Conservation (phyloP, 2,329 filamentous ascomycete genomes). For the Ascochyta fabae region DNA sequence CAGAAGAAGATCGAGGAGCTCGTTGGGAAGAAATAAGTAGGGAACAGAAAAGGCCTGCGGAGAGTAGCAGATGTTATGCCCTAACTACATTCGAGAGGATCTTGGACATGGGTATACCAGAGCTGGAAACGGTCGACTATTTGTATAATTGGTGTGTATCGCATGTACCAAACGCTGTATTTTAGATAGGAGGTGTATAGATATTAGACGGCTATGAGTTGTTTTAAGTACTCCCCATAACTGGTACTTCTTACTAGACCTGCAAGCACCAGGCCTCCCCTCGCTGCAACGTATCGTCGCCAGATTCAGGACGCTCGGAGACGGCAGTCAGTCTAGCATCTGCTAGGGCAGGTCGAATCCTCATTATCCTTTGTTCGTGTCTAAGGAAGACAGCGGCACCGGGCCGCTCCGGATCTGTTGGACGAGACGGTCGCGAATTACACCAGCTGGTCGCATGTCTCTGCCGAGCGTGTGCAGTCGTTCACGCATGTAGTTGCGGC, state of each 20-base stretch:
- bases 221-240: too few species aligned
- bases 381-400: neutral
- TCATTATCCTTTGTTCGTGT: neutral
- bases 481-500: conserved; percentile 21
- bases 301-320: neutral
- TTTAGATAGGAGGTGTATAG: conserved; percentile 1
- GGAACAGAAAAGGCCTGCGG: neutral
- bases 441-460: too few species aligned
- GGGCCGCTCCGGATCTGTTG: conserved; percentile 9
- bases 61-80: too few species aligned
- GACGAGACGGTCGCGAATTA: neutral
- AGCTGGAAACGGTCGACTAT: too few species aligned
- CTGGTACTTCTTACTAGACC: too few species aligned
- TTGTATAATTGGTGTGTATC: neutral
- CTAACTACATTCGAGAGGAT: too few species aligned
- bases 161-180: conserved; percentile 1
- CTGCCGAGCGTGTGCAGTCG: neutral
- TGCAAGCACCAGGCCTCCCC: too few species aligned
- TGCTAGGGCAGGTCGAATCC: neutral
- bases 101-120: too few species aligned
- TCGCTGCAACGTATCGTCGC: too few species aligned
- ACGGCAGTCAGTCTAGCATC: neutral
- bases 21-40: conserved; percentile 29
- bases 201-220: neutral
- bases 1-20: conserved; percentile 64